Percentiles rank a stretch among this genome's conserved stretches.
Evolutionary conservation across 2,329 filamentous ascomycete genomes (phyloP).

Genomic region (Fusarium sp.): DNA sequence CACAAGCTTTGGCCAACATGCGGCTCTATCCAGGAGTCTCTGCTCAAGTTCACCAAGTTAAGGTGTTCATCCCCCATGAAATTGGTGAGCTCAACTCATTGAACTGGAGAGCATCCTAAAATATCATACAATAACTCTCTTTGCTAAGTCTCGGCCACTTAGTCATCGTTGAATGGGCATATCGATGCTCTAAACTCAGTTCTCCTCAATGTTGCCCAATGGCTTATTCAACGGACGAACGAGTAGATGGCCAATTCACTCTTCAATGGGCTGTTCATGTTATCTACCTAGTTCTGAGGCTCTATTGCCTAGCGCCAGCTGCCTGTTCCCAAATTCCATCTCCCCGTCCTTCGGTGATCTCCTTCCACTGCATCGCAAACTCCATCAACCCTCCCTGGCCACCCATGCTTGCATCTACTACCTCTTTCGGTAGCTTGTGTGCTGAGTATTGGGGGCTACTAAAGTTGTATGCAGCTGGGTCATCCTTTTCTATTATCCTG

Average conservation of each 20-base stretch:
- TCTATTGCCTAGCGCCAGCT: constrained; percentile 21
- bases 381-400: constrained; percentile 82
- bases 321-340: constrained; percentile 53
- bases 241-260: neutral
- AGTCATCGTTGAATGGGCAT: neutral
- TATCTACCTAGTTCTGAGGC: neutral
- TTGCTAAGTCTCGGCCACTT: neutral
- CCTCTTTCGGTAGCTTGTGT: constrained; percentile 93
- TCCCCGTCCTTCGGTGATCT: constrained; percentile 58
- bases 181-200: neutral
- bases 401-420: constrained; percentile 75
- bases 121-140: neutral
- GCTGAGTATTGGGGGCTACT: constrained; percentile 89
- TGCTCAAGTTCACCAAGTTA: neutral
- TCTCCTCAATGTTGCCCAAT: neutral
- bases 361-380: constrained; percentile 80
- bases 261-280: neutral
- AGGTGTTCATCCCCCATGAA: neutral
- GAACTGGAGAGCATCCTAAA: neutral
- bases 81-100: neutral
- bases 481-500: constrained; percentile 81
- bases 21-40: neutral
- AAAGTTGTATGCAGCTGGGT: constrained; percentile 90
- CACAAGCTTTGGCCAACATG: neutral
- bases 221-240: neutral